Evolutionary conservation across 345 rosid genomes (phyloP), one percentile per base, ranked within the genome.

Genomic region (Cardamine occulta): DNA sequence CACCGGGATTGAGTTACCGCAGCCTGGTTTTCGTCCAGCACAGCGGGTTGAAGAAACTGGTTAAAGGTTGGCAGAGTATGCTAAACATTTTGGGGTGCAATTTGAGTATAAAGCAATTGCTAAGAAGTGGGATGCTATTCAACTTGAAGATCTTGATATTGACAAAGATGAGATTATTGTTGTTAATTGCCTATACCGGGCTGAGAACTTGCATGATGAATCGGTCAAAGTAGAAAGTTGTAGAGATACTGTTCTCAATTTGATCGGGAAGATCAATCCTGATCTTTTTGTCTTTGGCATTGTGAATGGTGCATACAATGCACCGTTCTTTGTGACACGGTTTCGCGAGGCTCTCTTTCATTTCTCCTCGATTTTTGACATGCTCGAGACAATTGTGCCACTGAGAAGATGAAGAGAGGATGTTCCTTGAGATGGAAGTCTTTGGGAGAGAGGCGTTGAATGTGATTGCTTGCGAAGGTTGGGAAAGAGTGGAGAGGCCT

Each of bases 401-500:
- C n/a, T 85, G 94, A 7, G 97, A 95, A 66, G 85, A 92, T 67
- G 78, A 34, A 48, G 93, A 80, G 81, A 86, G 99, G 83, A 73
- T 88, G 86, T 80, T 86, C 71, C 73, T 88, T 2, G 99, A 92
- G 87, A 83, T 70, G 74, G 97, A 90, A 69, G 75, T 92, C 23
- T 84, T 86, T 48, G 96, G 97, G 54, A 84, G 92, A 77, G 98
- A 95, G 74, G 97, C 90, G 12, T 68, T 90, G 82, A 95, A 92
- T 79, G 90, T 84, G 18, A 79, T 92, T 37, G 97, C 99, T 0
- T 95, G 97, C 8, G 99, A 95, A 85, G 91, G 97, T 6, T 77
- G 84, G 89, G 99, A 92, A 62, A 87, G 99, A 85, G 90, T 89
- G 54, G 99, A 90, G 85, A 86, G 98, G 81, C 97, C 98, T 0